Conservation (phyloP, 2,329 filamentous ascomycete species). For the Neopestalotiopsis sp. region DNA sequence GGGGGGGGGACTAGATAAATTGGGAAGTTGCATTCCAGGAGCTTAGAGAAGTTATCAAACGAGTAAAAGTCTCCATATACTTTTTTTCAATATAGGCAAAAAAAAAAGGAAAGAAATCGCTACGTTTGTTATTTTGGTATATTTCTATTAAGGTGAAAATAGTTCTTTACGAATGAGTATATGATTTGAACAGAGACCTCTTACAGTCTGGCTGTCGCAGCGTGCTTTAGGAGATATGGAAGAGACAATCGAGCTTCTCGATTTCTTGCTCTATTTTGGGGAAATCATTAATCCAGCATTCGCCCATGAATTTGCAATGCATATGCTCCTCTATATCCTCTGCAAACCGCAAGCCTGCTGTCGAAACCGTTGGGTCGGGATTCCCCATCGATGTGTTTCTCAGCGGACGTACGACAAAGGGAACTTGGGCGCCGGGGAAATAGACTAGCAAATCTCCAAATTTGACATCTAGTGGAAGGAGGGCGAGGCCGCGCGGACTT, state of each 20-base stretch:
- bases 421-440: not conserved
- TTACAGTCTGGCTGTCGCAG: too few relatives aligned
- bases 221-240: not conserved
- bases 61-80: too few relatives aligned
- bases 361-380: not conserved
- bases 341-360: not conserved
- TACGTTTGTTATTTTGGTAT: too few relatives aligned
- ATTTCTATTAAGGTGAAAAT: too few relatives aligned
- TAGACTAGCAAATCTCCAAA: not conserved
- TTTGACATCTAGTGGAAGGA: not conserved
- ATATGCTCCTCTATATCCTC: not conserved
- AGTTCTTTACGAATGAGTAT: too few relatives aligned
- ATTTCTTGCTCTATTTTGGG: not conserved
- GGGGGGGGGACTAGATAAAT: too few relatives aligned
- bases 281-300: constrained; percentile 7
- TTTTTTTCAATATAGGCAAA: too few relatives aligned
- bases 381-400: not conserved
- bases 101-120: too few relatives aligned
- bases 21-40: too few relatives aligned
- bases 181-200: too few relatives aligned
- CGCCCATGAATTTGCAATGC: not conserved
- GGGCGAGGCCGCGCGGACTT: not conserved
- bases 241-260: not conserved
- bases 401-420: not conserved
- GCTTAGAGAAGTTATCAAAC: too few relatives aligned